Evolutionary conservation across 2,329 filamentous ascomycete species (phyloP).

Genomic region (Aspergillus fumigatus): DNA sequence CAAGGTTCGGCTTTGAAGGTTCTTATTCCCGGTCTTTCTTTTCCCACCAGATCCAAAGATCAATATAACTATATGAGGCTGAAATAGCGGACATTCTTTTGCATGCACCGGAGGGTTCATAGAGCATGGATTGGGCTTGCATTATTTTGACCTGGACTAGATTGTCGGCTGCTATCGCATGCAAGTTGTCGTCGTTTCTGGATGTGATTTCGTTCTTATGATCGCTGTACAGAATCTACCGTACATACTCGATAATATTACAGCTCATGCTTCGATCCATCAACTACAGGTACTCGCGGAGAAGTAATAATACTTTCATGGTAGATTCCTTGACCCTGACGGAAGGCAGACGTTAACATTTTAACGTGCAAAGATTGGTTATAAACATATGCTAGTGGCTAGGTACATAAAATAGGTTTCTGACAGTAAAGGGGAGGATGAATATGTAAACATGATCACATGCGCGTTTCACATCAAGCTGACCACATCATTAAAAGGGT

Average conservation of each 20-base stretch:
- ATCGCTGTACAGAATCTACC: neutral
- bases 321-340: neutral
- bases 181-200: neutral
- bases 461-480: conserved; percentile 4
- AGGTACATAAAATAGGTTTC: conserved; percentile 32
- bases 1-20: conserved; percentile 64
- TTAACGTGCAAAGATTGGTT: conserved; percentile 13
- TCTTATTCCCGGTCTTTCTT: neutral
- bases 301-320: neutral
- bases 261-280: neutral
- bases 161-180: neutral
- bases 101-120: neutral
- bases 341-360: neutral
- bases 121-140: neutral
- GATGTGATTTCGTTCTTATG: neutral
- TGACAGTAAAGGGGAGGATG: conserved; percentile 18
- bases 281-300: neutral
- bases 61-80: neutral
- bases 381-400: conserved; percentile 19
- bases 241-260: neutral
- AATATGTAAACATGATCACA: conserved; percentile 14
- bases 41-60: neutral
- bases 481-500: conserved; percentile 3
- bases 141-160: neutral
- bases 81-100: neutral